A percentile compares a stretch with the other conserved stretches of the same genome.
phyloP scores from a whole-genome alignment of 2,329 filamentous ascomycete species.

The Dothistroma pini region DNA sequence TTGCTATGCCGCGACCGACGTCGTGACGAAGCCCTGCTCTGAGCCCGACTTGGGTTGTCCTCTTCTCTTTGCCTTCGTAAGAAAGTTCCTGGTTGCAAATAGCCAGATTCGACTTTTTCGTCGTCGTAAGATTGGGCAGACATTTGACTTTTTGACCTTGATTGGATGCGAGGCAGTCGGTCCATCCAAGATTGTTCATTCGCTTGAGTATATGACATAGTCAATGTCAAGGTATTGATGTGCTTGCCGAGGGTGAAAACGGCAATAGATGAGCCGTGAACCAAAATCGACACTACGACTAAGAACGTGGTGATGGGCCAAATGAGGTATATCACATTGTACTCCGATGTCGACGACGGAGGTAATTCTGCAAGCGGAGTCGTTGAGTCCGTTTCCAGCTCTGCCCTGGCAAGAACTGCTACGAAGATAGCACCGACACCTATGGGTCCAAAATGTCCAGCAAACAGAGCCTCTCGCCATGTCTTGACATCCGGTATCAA shows the following conservation, averaged over 20 bases:
- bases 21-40: conserved; percentile 63
- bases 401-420: conserved; percentile 87
- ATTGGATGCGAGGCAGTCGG: conserved; percentile 75
- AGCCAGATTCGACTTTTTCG: conserved; percentile 51
- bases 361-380: conserved; percentile 64
- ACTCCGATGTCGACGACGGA: conserved; percentile 58
- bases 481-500: conserved; percentile 96
- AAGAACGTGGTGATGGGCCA: conserved; percentile 96
- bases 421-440: conserved; percentile 96
- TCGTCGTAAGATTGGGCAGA: conserved; percentile 61
- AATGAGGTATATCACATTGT: conserved; percentile 74
- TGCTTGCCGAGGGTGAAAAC: conserved; percentile 97
- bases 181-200: conserved; percentile 96
- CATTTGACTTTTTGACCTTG: conserved; percentile 75
- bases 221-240: conserved; percentile 93
- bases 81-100: conserved; percentile 49
- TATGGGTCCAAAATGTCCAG: conserved; percentile 95
- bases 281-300: conserved; percentile 88
- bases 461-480: conserved; percentile 94
- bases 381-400: conserved; percentile 70
- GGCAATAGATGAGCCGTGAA: conserved; percentile 96
- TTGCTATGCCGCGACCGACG: conserved; percentile 57
- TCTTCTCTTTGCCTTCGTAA: conserved; percentile 75
- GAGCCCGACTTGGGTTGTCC: conserved; percentile 60
- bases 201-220: conserved; percentile 91